Conservation (phyloP, 441 rosid genomes). For the Mallotus repandus region DNA sequence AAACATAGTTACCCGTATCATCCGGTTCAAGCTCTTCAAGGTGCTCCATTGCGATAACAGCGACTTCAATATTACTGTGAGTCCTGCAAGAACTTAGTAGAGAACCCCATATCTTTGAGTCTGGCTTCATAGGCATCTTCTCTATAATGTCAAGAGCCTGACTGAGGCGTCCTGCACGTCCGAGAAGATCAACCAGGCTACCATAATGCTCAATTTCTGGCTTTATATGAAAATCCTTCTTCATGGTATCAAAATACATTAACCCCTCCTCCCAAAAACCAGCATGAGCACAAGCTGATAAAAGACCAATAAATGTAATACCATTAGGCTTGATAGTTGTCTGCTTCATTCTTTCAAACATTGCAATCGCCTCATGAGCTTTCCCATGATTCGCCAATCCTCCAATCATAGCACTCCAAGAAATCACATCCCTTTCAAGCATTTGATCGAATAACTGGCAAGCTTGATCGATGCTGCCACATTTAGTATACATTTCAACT, state of each 20-base stretch:
- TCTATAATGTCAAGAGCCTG: conserved; percentile 38
- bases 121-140: conserved; percentile 52
- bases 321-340: conserved; percentile 39
- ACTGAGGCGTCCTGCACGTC: conserved; percentile 42
- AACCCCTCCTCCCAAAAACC: conserved; percentile 52
- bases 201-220: conserved; percentile 58
- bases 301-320: conserved; percentile 50
- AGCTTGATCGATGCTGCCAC: conserved; percentile 49
- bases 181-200: conserved; percentile 53
- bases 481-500: conserved; percentile 57
- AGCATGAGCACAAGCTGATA: conserved; percentile 66
- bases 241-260: conserved; percentile 48
- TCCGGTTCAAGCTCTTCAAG: conserved; percentile 54
- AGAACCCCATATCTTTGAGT: conserved; percentile 65
- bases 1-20: conserved; percentile 48
- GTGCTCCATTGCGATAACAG: conserved; percentile 47
- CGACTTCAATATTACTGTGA: conserved; percentile 46
- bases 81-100: conserved; percentile 52
- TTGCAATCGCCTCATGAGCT: conserved; percentile 33
- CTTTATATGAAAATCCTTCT: conserved; percentile 32
- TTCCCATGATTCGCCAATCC: conserved; percentile 60
- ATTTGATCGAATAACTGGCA: conserved; percentile 36
- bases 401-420: conserved; percentile 66
- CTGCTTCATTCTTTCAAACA: conserved; percentile 47
- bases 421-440: conserved; percentile 46